These are phyloP conservation scores for Cetraspora pellucida DNA, from an alignment of 192 early-diverging fungal species.

Conservation along the genomic window DNA sequence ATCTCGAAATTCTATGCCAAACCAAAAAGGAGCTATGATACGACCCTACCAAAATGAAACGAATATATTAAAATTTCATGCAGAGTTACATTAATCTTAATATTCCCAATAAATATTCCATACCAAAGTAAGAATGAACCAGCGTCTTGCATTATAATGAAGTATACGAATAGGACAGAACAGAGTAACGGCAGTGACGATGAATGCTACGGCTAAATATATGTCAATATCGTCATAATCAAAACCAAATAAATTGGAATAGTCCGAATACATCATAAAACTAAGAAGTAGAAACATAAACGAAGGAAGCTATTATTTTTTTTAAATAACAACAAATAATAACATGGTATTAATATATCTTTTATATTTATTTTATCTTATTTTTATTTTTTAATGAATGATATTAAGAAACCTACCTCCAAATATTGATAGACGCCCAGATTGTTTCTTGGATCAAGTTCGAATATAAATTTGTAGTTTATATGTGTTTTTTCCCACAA, in stretches of 20 bases:
- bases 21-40: constrained; percentile 57
- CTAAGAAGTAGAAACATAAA: background rate
- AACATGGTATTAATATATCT: background rate
- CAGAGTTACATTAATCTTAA: background rate
- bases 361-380: no score
- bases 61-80: background rate
- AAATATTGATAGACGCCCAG: constrained; percentile 68
- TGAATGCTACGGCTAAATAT: constrained; percentile 34
- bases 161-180: constrained; percentile 48
- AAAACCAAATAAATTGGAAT: background rate
- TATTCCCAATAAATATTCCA: constrained; percentile 2
- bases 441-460: constrained; percentile 72
- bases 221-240: accelerated
- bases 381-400: background rate
- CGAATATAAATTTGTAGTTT: constrained; percentile 85
- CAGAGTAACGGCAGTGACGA: constrained; percentile 31
- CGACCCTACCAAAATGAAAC: constrained; percentile 39
- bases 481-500: constrained; percentile 65
- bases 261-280: background rate
- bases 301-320: background rate
- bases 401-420: constrained; percentile 50
- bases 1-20: constrained; percentile 76
- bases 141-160: constrained; percentile 43
- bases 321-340: no score
- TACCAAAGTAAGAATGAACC: constrained; percentile 45